Percentiles rank a stretch among this genome's conserved stretches.
Evolutionary conservation across 1,139 yeast species (phyloP).

Genomic region (Pichia sp.): DNA sequence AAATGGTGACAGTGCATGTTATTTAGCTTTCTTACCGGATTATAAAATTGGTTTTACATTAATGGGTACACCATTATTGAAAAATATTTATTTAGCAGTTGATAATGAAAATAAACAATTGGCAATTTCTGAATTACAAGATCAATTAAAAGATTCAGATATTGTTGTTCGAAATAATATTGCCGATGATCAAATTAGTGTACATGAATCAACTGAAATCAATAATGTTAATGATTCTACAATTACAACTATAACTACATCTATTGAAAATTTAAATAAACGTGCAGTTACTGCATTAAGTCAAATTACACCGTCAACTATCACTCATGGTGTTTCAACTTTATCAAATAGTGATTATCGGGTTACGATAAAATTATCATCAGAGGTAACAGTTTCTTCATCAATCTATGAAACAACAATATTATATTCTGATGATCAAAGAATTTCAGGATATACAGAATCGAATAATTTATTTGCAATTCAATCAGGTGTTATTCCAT

Average conservation of each 20-base stretch:
- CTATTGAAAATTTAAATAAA: not conserved
- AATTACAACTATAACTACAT: no score
- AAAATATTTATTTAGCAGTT: slow-evolving; percentile 54
- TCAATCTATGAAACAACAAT: not conserved
- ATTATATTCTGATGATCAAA: not conserved
- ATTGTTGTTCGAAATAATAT: not conserved
- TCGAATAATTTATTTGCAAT: slow-evolving; percentile 20
- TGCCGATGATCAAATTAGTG: no score
- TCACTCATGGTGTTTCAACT: not conserved
- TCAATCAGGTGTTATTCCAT: slow-evolving; percentile 42
- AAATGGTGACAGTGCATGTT: slow-evolving; percentile 57
- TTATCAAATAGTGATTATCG: not conserved
- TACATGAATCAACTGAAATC: no score
- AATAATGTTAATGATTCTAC: no score
- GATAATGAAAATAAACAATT: slow-evolving; percentile 55
- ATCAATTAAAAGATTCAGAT: slow-evolving; percentile 17
- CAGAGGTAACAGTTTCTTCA: not conserved
- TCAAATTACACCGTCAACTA: not conserved
- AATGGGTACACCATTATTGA: slow-evolving; percentile 58
- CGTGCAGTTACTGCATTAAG: not conserved
- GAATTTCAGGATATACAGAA: not conserved
- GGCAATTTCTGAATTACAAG: slow-evolving; percentile 45
- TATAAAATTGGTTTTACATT: slow-evolving; percentile 45
- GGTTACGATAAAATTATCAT: not conserved
- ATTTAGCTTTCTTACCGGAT: slow-evolving; percentile 48